Evolutionary conservation across 345 rosid genomes (phyloP), one percentile per base, ranked within the genome.

Genomic region (Syzygium aqueum): DNA sequence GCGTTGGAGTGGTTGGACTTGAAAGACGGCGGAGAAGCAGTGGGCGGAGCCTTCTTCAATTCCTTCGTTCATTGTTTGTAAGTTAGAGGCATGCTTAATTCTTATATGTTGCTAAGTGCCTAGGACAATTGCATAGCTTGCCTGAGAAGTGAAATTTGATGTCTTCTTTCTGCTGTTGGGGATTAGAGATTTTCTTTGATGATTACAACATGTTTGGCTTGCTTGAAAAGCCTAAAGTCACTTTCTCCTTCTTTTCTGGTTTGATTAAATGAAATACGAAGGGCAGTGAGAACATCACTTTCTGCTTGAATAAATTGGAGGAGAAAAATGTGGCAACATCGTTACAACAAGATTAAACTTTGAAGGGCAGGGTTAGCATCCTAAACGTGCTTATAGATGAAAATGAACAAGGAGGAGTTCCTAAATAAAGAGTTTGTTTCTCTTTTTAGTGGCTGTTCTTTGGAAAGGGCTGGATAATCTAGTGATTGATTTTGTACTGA

Each of bases 1-100:
- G 97, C 97, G n/a, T 90, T 94, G 87, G 98, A 95, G 87, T 96
- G 93, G 93, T 89, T 96, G 84, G 98, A 95, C 83, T 91, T 94
- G 22, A 94, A 91, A 90, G 96, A 93, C 87, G 95, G 92, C n/a
- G 92, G 87, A n/a, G 96, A 93, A 33, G 90, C 88, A 0, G 89
- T 92, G 2, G 97, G 91, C n/a, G 94, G 93, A 30, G 87, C 94
- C 4, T 91, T 4, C 43, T 40, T 4, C 43, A 40, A 40, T 40
- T 43, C 46, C 46, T 43, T 43, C 46, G 46, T 43, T 50, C 51
- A 50, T 50, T 50, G 92, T 23, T 98, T 93, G 93, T 94, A 92
- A 91, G 94, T 96, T 87, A 52, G 53, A 52, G 53, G 53, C 53
- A 52, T 52, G 46, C 46, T 30, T 77, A 19, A 52, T 52, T 52